A percentile compares a stretch with the other conserved stretches of the same genome.
Conservation (phyloP, 768 basidiomycete species). For the Serendipita sp. region DNA sequence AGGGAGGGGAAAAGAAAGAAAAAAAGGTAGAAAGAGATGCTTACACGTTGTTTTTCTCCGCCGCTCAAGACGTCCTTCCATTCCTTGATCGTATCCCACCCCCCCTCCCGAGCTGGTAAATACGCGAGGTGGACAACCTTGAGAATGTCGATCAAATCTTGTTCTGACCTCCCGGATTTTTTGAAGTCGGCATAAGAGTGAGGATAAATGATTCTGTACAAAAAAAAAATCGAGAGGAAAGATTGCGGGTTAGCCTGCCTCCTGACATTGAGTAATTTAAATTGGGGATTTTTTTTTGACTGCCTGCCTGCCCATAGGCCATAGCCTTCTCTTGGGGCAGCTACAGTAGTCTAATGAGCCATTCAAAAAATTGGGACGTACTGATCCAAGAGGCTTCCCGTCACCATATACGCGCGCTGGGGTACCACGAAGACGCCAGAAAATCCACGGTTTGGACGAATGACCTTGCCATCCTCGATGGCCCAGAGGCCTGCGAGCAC, state of each 20-base stretch:
- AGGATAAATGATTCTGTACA: slow-evolving; percentile 62
- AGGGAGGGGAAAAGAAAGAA: slow-evolving; percentile 3
- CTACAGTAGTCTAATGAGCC: not conserved
- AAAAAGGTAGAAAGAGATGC: slow-evolving; percentile 12
- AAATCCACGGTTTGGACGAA: slow-evolving; percentile 27
- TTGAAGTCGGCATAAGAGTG: slow-evolving; percentile 63
- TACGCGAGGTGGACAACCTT: slow-evolving; percentile 72
- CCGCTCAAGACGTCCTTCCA: slow-evolving; percentile 92
- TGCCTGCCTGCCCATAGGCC: not conserved
- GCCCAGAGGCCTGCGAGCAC: slow-evolving; percentile 86
- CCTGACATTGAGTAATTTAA: no score
- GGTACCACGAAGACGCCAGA: slow-evolving; percentile 70
- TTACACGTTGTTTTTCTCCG: slow-evolving; percentile 85
- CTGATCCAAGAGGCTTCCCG: slow-evolving; percentile 78
- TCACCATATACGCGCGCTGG: slow-evolving; percentile 83
- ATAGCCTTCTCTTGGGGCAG: no score
- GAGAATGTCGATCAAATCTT: slow-evolving; percentile 60
- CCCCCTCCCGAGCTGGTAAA: slow-evolving; percentile 73
- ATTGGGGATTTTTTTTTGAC: not conserved
- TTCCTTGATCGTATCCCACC: slow-evolving; percentile 71
- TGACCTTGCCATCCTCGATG: slow-evolving; percentile 20
- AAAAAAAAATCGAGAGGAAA: not conserved
- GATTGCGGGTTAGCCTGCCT: not conserved
- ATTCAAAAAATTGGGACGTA: slow-evolving; percentile 16
- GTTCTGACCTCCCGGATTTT: slow-evolving; percentile 40